phyloP scores from a whole-genome alignment of 371 early-diverging fungal genomes.

The Ordospora pajunii region DNA sequence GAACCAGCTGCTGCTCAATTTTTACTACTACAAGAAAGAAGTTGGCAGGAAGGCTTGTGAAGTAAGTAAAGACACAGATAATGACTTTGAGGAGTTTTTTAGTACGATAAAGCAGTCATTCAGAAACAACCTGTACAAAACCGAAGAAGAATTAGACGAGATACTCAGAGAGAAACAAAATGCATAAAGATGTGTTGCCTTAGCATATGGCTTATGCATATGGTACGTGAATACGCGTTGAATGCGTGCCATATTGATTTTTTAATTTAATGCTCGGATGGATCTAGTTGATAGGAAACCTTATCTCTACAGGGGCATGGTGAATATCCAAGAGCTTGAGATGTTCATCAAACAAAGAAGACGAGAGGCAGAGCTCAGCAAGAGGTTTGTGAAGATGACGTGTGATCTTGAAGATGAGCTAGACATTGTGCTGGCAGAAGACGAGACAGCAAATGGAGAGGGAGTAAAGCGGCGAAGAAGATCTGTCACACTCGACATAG shows the following conservation, averaged over 20 bases:
- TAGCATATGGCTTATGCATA: too few species aligned
- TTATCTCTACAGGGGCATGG: background rate
- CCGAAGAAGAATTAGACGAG: background rate
- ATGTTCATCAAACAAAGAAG: background rate
- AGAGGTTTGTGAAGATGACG: background rate
- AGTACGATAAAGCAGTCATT: background rate
- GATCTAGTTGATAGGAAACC: background rate
- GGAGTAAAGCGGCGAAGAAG: background rate
- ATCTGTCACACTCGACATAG: background rate
- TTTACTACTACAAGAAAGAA: conserved; percentile 18
- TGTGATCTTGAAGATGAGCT: conserved; percentile 1
- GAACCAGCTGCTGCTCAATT: conserved; percentile 39
- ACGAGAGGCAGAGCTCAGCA: background rate
- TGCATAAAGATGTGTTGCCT: background rate
- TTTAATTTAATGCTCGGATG: background rate
- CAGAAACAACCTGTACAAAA: background rate
- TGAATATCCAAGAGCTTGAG: background rate
- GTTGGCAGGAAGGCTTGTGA: background rate
- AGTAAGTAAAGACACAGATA: background rate
- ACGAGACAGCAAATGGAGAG: background rate
- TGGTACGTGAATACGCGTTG: too few species aligned
- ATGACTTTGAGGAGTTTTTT: conserved; percentile 14
- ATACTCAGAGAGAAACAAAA: conserved; percentile 5
- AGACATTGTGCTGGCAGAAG: background rate
- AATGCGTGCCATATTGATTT: background rate